Base-by-base conservation (phyloP, 129 eudicot species). In the carrot (Daucus carota) region DNA sequence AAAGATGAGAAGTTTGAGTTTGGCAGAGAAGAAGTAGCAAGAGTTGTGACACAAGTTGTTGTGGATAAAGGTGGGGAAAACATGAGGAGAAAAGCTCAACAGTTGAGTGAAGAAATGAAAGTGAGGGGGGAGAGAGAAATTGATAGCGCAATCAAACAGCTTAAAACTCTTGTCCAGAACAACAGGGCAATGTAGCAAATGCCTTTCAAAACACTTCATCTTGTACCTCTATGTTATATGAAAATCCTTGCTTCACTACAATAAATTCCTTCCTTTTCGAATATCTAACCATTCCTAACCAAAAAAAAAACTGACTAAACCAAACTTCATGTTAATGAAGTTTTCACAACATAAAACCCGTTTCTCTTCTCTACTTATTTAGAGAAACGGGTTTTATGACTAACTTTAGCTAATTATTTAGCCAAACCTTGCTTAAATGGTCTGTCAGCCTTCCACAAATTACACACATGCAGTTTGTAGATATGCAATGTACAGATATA, bases 1-100 rank as follows among this genome's bases (percentile, higher is more conserved):
- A 65, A 31, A 65, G 70, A 65, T 65, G 70, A 65, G 22, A 63
- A 63, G 40, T 6, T 31, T 28, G 70, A 63, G 70, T 63, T 63
- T 29, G 40, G 38, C 5, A 29, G 70, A 63, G 70, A 65, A 31
- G 70, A 31, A 65, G 41, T 65, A 33, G 70, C 70, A 28, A 15
- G 70, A 65, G 70, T 65, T 65, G 70, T 65, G 41, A 65, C 31
- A 65, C 38, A 65, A 33, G 70, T 65, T 63, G 70, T 63, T 1
- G n/a, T 15, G 41, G 70, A 65, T 40, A 65, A 31, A 31, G 40
- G 41, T 65, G 40, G 70, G 41, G 41, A 31, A 31, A 65, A 1
- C 22, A 13, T 65, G 36, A 33, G 70, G n/a, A 65, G 1, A 65
- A 65, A 33, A 41, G 41, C 40, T 16, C 36, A 65, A 17, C 22